Conservation (phyloP, 768 basidiomycete species). For the Rhodocollybia butyracea region DNA sequence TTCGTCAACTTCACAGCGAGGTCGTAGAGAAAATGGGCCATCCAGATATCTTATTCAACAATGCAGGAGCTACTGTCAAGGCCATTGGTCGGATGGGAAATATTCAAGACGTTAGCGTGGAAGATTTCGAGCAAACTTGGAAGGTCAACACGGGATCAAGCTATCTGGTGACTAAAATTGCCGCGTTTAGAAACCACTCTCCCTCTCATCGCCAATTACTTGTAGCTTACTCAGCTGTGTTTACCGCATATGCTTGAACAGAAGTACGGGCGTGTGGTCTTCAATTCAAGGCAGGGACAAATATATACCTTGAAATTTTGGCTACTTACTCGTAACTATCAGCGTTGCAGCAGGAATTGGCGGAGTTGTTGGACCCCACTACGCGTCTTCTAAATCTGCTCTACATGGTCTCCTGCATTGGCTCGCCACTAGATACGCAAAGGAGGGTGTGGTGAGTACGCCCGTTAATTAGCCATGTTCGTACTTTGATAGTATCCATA, state of each 20-base stretch:
- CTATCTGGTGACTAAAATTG: constrained; percentile 34
- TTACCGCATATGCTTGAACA: constrained; percentile 47
- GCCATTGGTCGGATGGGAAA: constrained; percentile 42
- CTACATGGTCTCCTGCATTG: constrained; percentile 53
- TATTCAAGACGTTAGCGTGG: constrained; percentile 38
- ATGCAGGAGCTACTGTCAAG: constrained; percentile 41
- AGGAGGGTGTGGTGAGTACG: constrained; percentile 44
- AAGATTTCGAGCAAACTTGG: constrained; percentile 34
- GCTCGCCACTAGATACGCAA: constrained; percentile 47
- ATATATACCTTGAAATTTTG: background rate
- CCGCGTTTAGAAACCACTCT: too few relatives aligned
- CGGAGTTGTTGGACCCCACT: constrained; percentile 54
- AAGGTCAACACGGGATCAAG: constrained; percentile 43
- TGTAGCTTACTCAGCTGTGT: constrained; percentile 49
- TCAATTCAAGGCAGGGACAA: constrained; percentile 43
- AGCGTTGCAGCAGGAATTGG: constrained; percentile 53
- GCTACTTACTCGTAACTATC: background rate
- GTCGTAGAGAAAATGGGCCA: constrained; percentile 43
- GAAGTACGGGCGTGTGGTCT: constrained; percentile 48
- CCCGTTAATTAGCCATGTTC: background rate
- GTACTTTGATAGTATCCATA: constrained; percentile 11
- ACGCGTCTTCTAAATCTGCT: constrained; percentile 54
- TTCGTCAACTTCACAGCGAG: constrained; percentile 38
- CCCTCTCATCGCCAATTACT: background rate
- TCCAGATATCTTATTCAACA: constrained; percentile 51